Conservation (phyloP, 108 stramenopile genomes). For the Cyclotella sp. region DNA sequence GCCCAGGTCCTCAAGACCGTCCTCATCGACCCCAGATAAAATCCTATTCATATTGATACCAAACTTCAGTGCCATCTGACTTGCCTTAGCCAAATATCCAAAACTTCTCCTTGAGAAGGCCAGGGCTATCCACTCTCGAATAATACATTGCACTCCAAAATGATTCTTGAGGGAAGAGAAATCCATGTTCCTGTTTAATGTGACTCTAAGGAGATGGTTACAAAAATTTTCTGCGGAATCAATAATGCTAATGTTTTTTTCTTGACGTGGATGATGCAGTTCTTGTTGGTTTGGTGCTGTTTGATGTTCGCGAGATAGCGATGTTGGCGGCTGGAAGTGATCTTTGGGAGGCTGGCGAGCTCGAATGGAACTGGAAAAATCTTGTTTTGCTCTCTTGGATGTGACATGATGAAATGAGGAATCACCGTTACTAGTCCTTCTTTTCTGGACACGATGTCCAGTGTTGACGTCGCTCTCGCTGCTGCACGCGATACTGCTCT, state of each 20-base stretch:
- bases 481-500: neutral
- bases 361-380: neutral
- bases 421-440: neutral
- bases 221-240: neutral
- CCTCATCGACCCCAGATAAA: constrained; percentile 21
- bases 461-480: neutral
- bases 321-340: neutral
- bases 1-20: too few relatives aligned
- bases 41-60: constrained; percentile 55
- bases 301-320: neutral
- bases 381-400: neutral
- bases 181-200: neutral
- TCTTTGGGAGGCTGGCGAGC: neutral
- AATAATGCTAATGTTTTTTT: neutral
- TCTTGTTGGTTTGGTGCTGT: neutral
- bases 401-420: neutral
- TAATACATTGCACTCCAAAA: constrained; percentile 47
- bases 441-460: neutral
- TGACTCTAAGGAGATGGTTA: neutral
- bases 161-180: constrained; percentile 32
- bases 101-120: constrained; percentile 48
- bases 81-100: constrained; percentile 32
- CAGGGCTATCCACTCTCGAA: constrained; percentile 50
- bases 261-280: neutral
- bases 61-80: constrained; percentile 33